Base-by-base conservation (phyloP, 176 grass and related monocot genomes). In the Avena sativa region DNA sequence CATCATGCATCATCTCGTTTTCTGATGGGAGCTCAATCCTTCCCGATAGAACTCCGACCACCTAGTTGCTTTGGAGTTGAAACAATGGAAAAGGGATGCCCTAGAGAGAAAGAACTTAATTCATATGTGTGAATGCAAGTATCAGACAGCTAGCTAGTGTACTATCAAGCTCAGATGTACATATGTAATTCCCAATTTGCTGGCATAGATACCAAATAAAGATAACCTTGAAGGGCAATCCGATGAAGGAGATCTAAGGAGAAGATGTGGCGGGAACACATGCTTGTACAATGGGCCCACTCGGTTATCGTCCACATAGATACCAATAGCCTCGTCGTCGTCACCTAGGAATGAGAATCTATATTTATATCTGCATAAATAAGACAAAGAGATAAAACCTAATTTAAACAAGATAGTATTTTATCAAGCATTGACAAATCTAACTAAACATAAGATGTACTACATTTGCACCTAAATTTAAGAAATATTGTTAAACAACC, bases 231-330 rank as follows among this genome's bases (percentile, higher is more conserved):
- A 86, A 93, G 8, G 85, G 87, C 52, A 90, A 5, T 74, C 94
- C 91, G 40, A 96, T 84, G 85, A 96, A 96, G 50, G 94, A 86
- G 32, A 93, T 90, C 25, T 9, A 25, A 52, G 89, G 91, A 58
- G 91, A 58, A 88, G 34, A 2, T 74, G 32, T 10, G 91, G 94
- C 8, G 64, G 85, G 68, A 92, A 96, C 53, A 93, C 79, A 57
- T 96, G 91, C 86, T 96, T 96, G 83, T 93, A 96, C 2, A 96
- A 63, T 3, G 87, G 91, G 9, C 76, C 79, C 12, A 93, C 87
- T 17, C 91, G 75, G 40, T 88, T 90, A 61, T 96, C 91, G 38
- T 93, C 87, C 14, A 96, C 91, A 74, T 23, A 75, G 12, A 93
- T 68, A 36, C 52, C 78, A 65, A 50, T 69, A 58, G 83, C 52